Conservation (phyloP, 305 asterid species). For the Solanum chacoense region DNA sequence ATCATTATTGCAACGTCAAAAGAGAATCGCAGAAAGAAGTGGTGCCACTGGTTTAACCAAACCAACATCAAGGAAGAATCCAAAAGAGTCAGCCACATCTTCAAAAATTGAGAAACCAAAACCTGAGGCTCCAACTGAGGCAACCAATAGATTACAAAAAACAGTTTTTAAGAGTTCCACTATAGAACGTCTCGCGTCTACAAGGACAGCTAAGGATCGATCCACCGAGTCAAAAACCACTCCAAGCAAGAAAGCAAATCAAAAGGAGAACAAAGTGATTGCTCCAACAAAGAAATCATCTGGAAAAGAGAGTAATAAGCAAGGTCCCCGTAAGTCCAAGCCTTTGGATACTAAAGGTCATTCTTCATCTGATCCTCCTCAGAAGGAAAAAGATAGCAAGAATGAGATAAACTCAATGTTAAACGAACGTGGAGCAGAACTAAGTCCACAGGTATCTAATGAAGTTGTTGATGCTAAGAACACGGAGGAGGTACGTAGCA, state of each 20-base stretch:
- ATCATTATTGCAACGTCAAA: constrained; percentile 45
- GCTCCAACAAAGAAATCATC: constrained; percentile 17
- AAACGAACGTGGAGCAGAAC: background rate
- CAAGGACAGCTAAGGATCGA: constrained; percentile 28
- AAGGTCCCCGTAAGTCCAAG: constrained; percentile 12
- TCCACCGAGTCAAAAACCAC: constrained; percentile 28
- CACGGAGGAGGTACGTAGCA: constrained; percentile 30
- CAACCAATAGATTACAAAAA: constrained; percentile 25
- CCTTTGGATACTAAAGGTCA: background rate
- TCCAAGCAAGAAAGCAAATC: constrained; percentile 26
- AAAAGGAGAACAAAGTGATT: constrained; percentile 17
- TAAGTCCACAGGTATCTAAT: background rate
- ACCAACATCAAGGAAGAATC: constrained; percentile 16
- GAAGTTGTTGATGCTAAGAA: constrained; percentile 18
- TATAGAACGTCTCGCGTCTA: constrained; percentile 60
- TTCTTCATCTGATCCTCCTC: background rate
- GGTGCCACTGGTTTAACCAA: constrained; percentile 25
- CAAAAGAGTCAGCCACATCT: constrained; percentile 25
- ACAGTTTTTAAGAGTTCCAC: constrained; percentile 52
- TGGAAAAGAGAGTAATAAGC: constrained; percentile 23
- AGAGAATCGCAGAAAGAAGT: constrained; percentile 79
- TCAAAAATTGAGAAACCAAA: constrained; percentile 22
- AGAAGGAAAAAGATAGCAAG: background rate
- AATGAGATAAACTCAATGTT: background rate
- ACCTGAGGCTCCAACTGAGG: constrained; percentile 20